Evolutionary conservation across 1,139 yeast genomes (phyloP).

Genomic region (Magnusiomyces tetraspermus): DNA sequence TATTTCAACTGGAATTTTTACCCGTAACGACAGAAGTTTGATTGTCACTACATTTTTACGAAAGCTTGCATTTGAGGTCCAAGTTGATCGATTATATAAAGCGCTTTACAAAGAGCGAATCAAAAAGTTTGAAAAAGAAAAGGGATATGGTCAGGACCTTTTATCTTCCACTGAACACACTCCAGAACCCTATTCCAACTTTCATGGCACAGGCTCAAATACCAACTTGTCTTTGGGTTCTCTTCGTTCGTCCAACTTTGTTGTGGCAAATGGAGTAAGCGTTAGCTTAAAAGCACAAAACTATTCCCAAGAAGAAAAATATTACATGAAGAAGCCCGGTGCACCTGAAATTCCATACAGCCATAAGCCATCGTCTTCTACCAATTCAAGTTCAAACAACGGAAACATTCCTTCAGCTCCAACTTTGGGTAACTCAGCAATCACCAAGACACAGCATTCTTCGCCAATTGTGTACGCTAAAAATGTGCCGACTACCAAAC

Average conservation of each 20-base stretch:
- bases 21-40: conserved; percentile 37
- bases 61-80: conserved; percentile 48
- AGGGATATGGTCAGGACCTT: neutral
- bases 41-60: conserved; percentile 43
- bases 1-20: conserved; percentile 19
- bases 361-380: conserved; percentile 3
- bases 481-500: conserved; percentile 11
- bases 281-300: neutral
- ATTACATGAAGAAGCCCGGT: conserved; percentile 12
- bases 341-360: conserved; percentile 11
- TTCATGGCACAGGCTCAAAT: too few relatives aligned
- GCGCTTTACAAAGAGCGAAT: conserved; percentile 24
- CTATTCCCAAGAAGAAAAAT: conserved; percentile 9
- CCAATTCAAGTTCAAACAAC: neutral
- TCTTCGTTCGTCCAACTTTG: neutral
- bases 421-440: conserved; percentile 6
- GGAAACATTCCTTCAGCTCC: conserved; percentile 6
- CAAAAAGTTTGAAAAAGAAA: conserved; percentile 8
- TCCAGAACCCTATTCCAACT: neutral
- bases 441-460: conserved; percentile 10
- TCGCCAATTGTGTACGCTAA: conserved; percentile 3
- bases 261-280: neutral
- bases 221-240: too few relatives aligned
- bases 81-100: conserved; percentile 50
- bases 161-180: neutral